A percentile compares a stretch with the other conserved stretches of the same genome.
phyloP scores from a whole-genome alignment of 1,284 basidiomycete genomes.

The Cryptococcus sp. region DNA sequence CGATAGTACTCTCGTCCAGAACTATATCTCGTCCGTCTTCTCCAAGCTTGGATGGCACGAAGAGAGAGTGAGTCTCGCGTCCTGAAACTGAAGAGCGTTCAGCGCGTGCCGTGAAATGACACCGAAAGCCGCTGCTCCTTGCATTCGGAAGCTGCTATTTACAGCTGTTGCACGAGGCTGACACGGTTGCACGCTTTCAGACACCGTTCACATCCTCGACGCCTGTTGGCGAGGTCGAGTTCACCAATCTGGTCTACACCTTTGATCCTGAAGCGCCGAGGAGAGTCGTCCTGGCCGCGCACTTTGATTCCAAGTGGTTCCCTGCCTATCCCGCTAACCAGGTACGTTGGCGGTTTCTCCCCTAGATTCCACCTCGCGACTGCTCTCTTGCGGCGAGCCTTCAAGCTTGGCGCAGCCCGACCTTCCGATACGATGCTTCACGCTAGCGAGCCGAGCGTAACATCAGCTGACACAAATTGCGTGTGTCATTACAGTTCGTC shows the following conservation, averaged over 20 bases:
- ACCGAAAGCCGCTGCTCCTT: too few species aligned
- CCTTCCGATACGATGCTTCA: too few species aligned
- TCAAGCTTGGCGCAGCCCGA: too few species aligned
- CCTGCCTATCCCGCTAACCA: conserved; percentile 68
- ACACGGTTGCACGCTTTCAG: conserved; percentile 18
- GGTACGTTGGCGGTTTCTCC: conserved; percentile 53
- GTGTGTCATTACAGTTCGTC: conserved; percentile 66
- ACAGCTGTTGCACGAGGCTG: background rate
- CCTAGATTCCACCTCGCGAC: too few species aligned
- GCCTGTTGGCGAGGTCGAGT: conserved; percentile 75
- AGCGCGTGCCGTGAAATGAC: too few species aligned
- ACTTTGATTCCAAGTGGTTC: conserved; percentile 95
- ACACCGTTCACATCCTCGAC: conserved; percentile 78
- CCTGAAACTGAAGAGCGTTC: too few species aligned
- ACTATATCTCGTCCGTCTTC: conserved; percentile 72
- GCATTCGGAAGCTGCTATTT: too few species aligned
- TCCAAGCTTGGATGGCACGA: conserved; percentile 77
- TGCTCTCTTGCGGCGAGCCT: too few species aligned
- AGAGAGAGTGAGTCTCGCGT: conserved; percentile 58
- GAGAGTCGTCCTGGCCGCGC: conserved; percentile 85
- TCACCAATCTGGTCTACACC: conserved; percentile 92
- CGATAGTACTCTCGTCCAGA: conserved; percentile 71
- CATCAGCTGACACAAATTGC: too few species aligned
- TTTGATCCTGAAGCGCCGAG: conserved; percentile 82
- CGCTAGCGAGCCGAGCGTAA: too few species aligned